phyloP scores from a whole-genome alignment of 2,329 filamentous ascomycete species.

The Diaporthe citrichinensis region DNA sequence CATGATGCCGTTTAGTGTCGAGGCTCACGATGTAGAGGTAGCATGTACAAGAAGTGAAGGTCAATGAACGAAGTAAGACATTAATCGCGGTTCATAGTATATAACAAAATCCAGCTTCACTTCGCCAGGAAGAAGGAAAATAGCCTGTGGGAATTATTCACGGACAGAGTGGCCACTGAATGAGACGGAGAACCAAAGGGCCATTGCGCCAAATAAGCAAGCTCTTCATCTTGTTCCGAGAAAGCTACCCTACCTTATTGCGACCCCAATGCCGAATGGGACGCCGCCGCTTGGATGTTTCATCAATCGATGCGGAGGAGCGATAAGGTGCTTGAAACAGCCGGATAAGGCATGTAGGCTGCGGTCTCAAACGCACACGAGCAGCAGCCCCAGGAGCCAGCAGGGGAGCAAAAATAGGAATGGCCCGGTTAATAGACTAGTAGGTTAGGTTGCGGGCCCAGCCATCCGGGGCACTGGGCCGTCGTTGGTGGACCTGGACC shows the following conservation, averaged over 20 bases:
- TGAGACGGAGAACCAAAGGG: conserved; percentile 5
- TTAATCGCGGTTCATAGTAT: neutral
- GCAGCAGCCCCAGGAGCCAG: neutral
- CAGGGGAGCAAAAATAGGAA: neutral
- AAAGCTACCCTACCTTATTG: conserved; percentile 16
- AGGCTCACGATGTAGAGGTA: neutral
- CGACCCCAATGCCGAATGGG: conserved; percentile 18
- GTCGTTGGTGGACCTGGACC: neutral
- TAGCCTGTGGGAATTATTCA: conserved; percentile 9
- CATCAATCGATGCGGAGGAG: conserved; percentile 27
- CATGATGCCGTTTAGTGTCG: neutral
- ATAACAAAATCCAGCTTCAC: conserved; percentile 4
- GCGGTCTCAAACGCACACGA: conserved; percentile 23
- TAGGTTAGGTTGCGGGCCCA: neutral
- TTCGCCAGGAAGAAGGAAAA: neutral
- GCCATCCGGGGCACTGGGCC: conserved; percentile 1
- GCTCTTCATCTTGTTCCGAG: neutral
- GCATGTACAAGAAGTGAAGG: conserved; percentile 6
- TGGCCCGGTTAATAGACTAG: conserved; percentile 18
- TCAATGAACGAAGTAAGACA: neutral
- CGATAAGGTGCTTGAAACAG: conserved; percentile 31
- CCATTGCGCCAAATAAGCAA: conserved; percentile 14
- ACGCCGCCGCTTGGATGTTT: conserved; percentile 27
- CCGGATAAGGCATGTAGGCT: conserved; percentile 14
- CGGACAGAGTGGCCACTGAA: conserved; percentile 20